phyloP scores from a whole-genome alignment of 164 flowering plant species.

The Vitis labrusca region DNA sequence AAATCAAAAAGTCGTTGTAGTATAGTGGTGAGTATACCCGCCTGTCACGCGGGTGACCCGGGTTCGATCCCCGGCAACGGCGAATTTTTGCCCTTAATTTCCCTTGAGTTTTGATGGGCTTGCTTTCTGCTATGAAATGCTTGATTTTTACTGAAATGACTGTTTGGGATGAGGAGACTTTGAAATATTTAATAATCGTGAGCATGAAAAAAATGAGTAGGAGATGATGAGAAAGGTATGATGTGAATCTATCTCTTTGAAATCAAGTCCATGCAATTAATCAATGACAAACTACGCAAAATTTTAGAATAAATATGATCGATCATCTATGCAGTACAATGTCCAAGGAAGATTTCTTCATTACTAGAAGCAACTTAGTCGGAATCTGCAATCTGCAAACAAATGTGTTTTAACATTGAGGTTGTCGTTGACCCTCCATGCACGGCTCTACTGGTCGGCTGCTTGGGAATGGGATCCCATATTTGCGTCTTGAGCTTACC shows the following conservation, averaged over 20 bases:
- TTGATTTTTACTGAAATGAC: too few species aligned
- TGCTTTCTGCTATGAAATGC: too few species aligned
- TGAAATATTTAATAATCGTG: too few species aligned
- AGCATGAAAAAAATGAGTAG: too few species aligned
- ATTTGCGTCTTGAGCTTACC: too few species aligned
- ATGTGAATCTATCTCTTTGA: background rate
- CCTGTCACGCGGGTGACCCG: constrained; percentile 85
- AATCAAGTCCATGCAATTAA: background rate
- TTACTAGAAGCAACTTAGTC: constrained; percentile 78
- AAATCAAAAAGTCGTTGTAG: constrained; percentile 52
- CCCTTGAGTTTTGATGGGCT: too few species aligned
- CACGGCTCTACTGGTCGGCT: too few species aligned
- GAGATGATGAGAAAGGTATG: too few species aligned
- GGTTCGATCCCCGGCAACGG: constrained; percentile 81
- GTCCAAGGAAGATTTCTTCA: constrained; percentile 91
- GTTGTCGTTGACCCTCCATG: too few species aligned
- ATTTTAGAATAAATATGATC: too few species aligned
- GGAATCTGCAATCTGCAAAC: constrained; percentile 70
- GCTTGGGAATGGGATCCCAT: too few species aligned
- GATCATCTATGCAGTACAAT: constrained; percentile 54
- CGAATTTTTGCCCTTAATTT: constrained; percentile 3
- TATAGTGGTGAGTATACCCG: constrained; percentile 78
- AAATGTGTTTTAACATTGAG: constrained; percentile 7
- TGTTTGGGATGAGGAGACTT: too few species aligned
- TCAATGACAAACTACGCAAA: background rate